Evolutionary conservation across 2,329 filamentous ascomycete species (phyloP).

Genomic region (Aspergillus sp.): DNA sequence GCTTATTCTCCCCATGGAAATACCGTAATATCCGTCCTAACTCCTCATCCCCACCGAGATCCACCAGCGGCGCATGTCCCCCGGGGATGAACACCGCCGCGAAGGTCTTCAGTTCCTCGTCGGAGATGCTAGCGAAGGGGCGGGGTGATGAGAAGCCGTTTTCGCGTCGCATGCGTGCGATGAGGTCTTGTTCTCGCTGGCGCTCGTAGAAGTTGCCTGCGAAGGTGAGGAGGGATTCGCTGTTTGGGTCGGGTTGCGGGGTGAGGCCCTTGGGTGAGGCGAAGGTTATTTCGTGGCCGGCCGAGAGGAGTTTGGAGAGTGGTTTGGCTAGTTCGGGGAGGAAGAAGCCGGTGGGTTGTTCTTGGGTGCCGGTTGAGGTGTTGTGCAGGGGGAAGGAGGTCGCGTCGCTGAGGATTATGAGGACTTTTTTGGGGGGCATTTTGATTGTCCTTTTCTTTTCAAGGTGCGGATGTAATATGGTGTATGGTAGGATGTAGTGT

Average conservation of each 20-base stretch:
- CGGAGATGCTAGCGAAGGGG: slow-evolving; percentile 42
- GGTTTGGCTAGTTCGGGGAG: slow-evolving; percentile 46
- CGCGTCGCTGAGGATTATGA: slow-evolving; percentile 50
- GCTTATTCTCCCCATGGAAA: slow-evolving; percentile 46
- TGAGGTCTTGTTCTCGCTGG: slow-evolving; percentile 42
- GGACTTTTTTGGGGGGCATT: slow-evolving; percentile 42
- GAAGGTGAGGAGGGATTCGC: slow-evolving; percentile 45
- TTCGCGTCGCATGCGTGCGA: slow-evolving; percentile 49
- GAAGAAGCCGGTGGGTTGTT: slow-evolving; percentile 40
- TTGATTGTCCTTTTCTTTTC: no score
- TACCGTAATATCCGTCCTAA: slow-evolving; percentile 46
- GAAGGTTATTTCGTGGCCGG: slow-evolving; percentile 48
- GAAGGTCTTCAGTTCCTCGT: slow-evolving; percentile 44
- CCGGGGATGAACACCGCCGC: slow-evolving; percentile 50
- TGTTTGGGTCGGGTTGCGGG: slow-evolving; percentile 47
- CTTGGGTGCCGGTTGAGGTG: slow-evolving; percentile 22
- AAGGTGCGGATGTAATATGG: no score
- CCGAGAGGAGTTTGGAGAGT: slow-evolving; percentile 38
- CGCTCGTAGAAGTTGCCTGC: slow-evolving; percentile 52
- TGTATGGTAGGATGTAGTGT: no score
- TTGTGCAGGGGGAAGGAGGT: slow-evolving; percentile 42
- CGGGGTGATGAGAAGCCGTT: slow-evolving; percentile 46
- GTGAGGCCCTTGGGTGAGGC: slow-evolving; percentile 48
- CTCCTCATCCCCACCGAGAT: slow-evolving; percentile 46
- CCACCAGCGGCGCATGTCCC: slow-evolving; percentile 48